Base-by-base conservation (phyloP, 192 early-diverging fungal species). In the Backusella psychrophila region DNA sequence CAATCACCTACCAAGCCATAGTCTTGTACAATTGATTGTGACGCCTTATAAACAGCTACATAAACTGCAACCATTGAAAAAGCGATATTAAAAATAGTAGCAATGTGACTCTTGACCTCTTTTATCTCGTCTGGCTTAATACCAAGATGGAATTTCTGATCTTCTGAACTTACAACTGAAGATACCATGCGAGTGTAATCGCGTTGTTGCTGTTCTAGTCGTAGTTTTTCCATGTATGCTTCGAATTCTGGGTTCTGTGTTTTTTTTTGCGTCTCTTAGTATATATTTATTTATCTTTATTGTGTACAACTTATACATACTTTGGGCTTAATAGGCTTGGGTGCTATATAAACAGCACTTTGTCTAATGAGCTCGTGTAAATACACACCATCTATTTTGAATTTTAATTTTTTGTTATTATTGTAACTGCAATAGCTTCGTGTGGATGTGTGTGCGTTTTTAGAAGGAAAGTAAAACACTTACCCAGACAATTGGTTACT, bases 11-110 rank as follows among this genome's bases (percentile, higher is more conserved):
- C 77, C 72, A 69, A n/a, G 33, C 77, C 77, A 69, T 69, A 8
- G 34, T 78, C 77, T 12, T 46, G 26, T 5, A 52, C 34, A 23
- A 78, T 72, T 5, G 77, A 69, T 29, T 69, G 53, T 12, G 77
- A 67, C 3, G 77, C 72, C 23, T 73, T 63, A 29, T 67, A 78
- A 15, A 78, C 77, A 1, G 72, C 77, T 3, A 74, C 41, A 69
- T 68, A 73, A 21, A 78, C 72, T 21, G 77, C 77, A 15, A 69
- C 77, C 77, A 78, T 78, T 9, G 77, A 78, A 36, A 78, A 78
- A 0, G 19, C 63, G 34, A 78, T 78, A 59, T 78, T 78, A 9
- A 73, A 35, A 34, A 78, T 78, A 35, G 77, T 78, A 2, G 72
- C 66, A 5, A 78, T 33, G 41, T 78, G 77, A 26, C 66, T 35